Conservation (phyloP, 495 filamentous ascomycete species). For the Aspergillus coremiiformis region DNA sequence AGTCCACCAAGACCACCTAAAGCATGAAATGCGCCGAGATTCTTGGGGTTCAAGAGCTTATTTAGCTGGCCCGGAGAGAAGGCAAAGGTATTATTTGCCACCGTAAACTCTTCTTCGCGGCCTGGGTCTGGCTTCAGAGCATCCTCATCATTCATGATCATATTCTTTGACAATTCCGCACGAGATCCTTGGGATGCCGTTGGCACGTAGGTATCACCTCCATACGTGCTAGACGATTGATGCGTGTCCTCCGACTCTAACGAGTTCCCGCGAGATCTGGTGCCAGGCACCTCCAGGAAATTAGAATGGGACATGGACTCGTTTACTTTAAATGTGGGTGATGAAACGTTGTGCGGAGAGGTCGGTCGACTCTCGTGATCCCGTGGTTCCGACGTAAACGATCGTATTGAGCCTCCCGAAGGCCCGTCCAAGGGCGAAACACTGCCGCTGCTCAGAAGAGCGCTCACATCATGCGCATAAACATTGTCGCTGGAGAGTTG, state of each 20-base stretch:
- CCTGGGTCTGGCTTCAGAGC: constrained; percentile 62
- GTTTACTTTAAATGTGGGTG: constrained; percentile 48
- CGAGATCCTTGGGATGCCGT: constrained; percentile 29
- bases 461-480: constrained; percentile 32
- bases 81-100: constrained; percentile 72
- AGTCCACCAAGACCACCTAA: constrained; percentile 71
- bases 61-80: constrained; percentile 74
- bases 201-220: constrained; percentile 42
- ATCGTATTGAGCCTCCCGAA: constrained; percentile 45
- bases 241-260: constrained; percentile 52
- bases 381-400: constrained; percentile 59
- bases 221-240: constrained; percentile 44
- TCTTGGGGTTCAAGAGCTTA: constrained; percentile 79
- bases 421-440: constrained; percentile 54
- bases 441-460: constrained; percentile 36
- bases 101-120: constrained; percentile 63
- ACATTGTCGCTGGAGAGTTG: constrained; percentile 39
- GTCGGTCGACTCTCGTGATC: constrained; percentile 75
- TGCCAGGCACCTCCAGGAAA: constrained; percentile 55
- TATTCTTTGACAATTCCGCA: constrained; percentile 32
- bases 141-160: constrained; percentile 47
- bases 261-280: constrained; percentile 57
- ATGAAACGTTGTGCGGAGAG: constrained; percentile 84
- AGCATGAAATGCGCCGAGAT: constrained; percentile 65
- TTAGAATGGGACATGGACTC: constrained; percentile 42